Evolutionary conservation across 1,284 basidiomycete genomes (phyloP).

Genomic region (Heterobasidion occidentale): DNA sequence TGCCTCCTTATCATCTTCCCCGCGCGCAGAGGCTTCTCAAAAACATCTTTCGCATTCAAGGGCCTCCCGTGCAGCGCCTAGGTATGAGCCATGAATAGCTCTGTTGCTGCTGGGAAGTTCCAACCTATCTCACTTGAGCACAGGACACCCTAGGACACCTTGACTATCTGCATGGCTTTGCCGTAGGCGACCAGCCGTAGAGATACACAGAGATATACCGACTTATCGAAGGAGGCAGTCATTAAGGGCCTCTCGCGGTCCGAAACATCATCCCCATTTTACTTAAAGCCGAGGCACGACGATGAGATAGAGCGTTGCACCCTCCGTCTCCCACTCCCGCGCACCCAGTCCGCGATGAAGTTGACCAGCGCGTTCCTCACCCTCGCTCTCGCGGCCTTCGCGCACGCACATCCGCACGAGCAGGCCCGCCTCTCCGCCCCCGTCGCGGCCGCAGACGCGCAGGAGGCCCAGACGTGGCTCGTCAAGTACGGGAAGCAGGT

Average conservation of each 20-base stretch:
- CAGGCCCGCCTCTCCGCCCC: not conserved
- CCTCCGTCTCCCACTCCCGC: not conserved
- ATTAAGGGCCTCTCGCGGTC: not conserved
- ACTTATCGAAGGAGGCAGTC: not conserved
- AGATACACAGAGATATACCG: no score
- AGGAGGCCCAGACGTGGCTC: conserved; percentile 36
- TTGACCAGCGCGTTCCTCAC: not conserved
- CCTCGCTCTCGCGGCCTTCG: not conserved
- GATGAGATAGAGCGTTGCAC: not conserved
- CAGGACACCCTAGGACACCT: no score
- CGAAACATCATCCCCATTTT: not conserved
- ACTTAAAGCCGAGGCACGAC: not conserved
- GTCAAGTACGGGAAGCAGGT: conserved; percentile 66
- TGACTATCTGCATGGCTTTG: not conserved
- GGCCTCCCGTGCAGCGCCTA: no score
- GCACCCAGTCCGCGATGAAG: not conserved
- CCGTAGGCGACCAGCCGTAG: not conserved
- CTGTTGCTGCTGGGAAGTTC: no score
- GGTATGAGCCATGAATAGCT: no score
- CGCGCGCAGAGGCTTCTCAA: no score
- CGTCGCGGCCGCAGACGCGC: not conserved
- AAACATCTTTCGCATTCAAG: no score
- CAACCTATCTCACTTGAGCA: no score
- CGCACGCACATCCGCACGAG: not conserved
- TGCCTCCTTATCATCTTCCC: no score